Evolutionary conservation across 2,329 filamentous ascomycete species (phyloP), one percentile per base, ranked within the genome.

Genomic region (Didymella pinodella): DNA sequence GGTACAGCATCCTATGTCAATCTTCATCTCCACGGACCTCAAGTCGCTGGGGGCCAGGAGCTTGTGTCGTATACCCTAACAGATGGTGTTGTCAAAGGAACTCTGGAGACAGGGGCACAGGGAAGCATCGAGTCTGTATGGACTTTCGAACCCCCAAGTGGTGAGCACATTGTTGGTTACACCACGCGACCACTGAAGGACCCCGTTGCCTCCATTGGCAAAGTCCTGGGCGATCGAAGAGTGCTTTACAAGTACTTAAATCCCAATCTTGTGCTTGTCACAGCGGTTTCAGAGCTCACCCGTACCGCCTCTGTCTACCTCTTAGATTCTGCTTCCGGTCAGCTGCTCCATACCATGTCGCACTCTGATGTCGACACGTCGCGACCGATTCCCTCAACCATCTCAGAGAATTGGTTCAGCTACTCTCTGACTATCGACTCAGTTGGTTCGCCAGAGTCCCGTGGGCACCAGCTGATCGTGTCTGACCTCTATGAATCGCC

Each of bases 181-280:
- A 88, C 88, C 2, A 84, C 88, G 18, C 85, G 89, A 47, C 88
- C 92, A 10, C 73, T 85, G 2, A 90, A 94, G 64, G 93, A 99
- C 68, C 92, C 92, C 0, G 88, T 98, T 47, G 94, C 95, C 3
- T 98, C 95, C 0, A 97, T 99, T 67, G 95, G 95, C 10, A 92
- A 92, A 59, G 95, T 98, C 1, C 85, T 99, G 22, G 93, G 93
- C 26, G 90, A 99, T 71, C 87, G 95, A 43, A 89, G 88, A n/a
- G 95, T 99, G 47, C 86, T 94, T 63, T 99, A 99, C 86, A 99
- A 99, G 80, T 98, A 98, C 75, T 81, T 99, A 40, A 97, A 96
- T 79, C 88, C 91, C 0, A 97, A 96, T 77, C 85, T 92, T 7
- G 83, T 93, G 2, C 84, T 98, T 0, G 83, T 97, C 45, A 91